Evolutionary conservation across 1,139 yeast genomes (phyloP).

Genomic region (Eremothecium coryli): DNA sequence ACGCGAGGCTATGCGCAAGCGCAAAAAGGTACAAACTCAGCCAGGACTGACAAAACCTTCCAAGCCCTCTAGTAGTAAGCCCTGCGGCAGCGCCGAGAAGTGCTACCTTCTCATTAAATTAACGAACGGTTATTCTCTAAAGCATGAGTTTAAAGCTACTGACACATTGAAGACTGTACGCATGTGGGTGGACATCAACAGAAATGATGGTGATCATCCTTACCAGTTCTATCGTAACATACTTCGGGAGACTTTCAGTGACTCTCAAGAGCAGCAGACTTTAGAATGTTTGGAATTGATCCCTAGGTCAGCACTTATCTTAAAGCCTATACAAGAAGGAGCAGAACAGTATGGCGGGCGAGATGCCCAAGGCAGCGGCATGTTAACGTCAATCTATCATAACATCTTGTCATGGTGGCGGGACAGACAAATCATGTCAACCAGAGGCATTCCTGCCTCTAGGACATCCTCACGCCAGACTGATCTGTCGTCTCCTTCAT

Average conservation of each 20-base stretch:
- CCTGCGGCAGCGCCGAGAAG: neutral
- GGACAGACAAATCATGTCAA: neutral
- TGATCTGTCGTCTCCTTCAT: constrained; percentile 16
- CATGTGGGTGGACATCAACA: constrained; percentile 48
- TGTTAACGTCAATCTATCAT: constrained; percentile 28
- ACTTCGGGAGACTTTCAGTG: constrained; percentile 39
- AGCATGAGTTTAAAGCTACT: constrained; percentile 20
- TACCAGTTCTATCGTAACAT: constrained; percentile 40
- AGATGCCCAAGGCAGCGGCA: constrained; percentile 25
- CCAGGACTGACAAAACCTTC: neutral
- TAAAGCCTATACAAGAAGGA: constrained; percentile 39
- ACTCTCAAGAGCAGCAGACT: constrained; percentile 44
- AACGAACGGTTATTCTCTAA: constrained; percentile 24
- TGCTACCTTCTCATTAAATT: constrained; percentile 20
- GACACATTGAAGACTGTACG: constrained; percentile 30
- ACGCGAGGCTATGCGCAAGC: constrained; percentile 13
- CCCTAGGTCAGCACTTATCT: constrained; percentile 59
- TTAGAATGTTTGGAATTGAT: constrained; percentile 42
- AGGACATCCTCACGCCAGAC: neutral
- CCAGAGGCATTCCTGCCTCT: neutral
- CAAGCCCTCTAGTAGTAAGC: neutral
- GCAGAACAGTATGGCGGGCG: constrained; percentile 12
- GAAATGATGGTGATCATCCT: constrained; percentile 41
- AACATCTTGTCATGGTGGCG: constrained; percentile 31
- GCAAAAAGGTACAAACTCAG: neutral